Evolutionary conservation across 257 asterid genomes (phyloP).

Genomic region (Gentiana macrophylla): DNA sequence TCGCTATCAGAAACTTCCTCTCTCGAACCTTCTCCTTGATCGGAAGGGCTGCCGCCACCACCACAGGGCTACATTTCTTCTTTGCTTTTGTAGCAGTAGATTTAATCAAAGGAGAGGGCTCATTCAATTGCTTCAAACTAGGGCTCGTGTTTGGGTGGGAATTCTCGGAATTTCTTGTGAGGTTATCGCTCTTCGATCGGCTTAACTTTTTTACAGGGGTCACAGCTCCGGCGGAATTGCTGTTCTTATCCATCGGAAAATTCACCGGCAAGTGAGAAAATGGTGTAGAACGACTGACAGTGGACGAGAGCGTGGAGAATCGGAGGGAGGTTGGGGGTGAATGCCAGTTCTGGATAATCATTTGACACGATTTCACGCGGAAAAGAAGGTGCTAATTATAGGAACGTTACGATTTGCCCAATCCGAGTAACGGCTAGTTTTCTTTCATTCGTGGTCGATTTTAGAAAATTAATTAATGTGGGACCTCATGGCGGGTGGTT

Average conservation of each 20-base stretch:
- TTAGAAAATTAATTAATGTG: too few relatives aligned
- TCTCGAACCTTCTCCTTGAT: slow-evolving; percentile 52
- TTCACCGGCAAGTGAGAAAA: slow-evolving; percentile 1
- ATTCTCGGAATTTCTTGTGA: slow-evolving; percentile 33
- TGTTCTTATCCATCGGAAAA: slow-evolving; percentile 19
- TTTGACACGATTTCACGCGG: slow-evolving; percentile 12
- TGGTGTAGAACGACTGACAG: neutral
- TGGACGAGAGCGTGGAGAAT: neutral
- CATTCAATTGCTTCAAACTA: slow-evolving; percentile 24
- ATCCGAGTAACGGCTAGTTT: slow-evolving; percentile 35
- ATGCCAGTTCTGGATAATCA: slow-evolving; percentile 8
- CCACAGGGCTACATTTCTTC: slow-evolving; percentile 21
- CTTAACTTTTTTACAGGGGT: slow-evolving; percentile 14
- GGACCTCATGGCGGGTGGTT: too few relatives aligned
- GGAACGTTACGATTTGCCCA: slow-evolving; percentile 15
- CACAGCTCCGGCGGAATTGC: slow-evolving; percentile 13
- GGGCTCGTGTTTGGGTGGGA: slow-evolving; percentile 49
- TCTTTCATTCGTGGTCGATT: neutral
- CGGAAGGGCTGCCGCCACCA: slow-evolving; percentile 28
- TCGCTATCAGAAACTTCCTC: slow-evolving; percentile 61
- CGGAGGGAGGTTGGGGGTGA: neutral
- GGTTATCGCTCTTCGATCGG: slow-evolving; percentile 28
- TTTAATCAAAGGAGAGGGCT: slow-evolving; percentile 42
- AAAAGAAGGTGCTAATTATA: slow-evolving; percentile 4
- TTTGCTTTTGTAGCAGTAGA: slow-evolving; percentile 26